phyloP scores from a whole-genome alignment of 2,329 filamentous ascomycete species.

The Phyllachora maydis region DNA sequence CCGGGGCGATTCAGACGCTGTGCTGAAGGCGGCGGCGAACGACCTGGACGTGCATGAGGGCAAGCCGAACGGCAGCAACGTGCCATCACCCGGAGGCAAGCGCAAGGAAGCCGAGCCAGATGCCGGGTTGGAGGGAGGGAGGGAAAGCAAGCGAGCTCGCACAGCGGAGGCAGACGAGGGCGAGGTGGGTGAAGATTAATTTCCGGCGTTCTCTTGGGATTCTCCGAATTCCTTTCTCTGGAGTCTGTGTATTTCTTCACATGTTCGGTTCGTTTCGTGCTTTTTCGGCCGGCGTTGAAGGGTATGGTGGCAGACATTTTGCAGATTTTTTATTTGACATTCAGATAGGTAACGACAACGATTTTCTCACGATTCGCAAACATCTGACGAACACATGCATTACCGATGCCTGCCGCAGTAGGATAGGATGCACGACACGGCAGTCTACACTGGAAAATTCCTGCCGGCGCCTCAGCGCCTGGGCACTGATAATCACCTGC shows the following conservation, averaged over 20 bases:
- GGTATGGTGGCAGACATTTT: too few species aligned
- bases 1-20: conserved; percentile 11
- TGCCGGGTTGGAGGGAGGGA: conserved; percentile 4
- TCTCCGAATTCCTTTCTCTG: conserved; percentile 1
- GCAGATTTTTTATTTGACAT: too few species aligned
- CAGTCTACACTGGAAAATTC: too few species aligned
- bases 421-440: too few species aligned
- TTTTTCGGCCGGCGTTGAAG: too few species aligned
- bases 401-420: too few species aligned
- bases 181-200: conserved; percentile 3
- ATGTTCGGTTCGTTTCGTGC: too few species aligned
- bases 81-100: conserved; percentile 9
- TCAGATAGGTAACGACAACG: too few species aligned
- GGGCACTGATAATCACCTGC: too few species aligned
- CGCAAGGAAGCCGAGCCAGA: conserved; percentile 9
- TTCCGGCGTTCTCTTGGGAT: neutral
- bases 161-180: conserved; percentile 6
- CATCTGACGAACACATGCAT: too few species aligned
- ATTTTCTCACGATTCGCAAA: too few species aligned
- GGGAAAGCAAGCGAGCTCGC: conserved; percentile 7
- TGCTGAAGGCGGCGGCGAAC: conserved; percentile 12
- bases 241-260: conserved; percentile 1
- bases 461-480: too few species aligned
- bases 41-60: conserved; percentile 8
- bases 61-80: conserved; percentile 5